Evolutionary conservation across 2,329 filamentous ascomycete species (phyloP).

Genomic region (Bipolaris zeicola): DNA sequence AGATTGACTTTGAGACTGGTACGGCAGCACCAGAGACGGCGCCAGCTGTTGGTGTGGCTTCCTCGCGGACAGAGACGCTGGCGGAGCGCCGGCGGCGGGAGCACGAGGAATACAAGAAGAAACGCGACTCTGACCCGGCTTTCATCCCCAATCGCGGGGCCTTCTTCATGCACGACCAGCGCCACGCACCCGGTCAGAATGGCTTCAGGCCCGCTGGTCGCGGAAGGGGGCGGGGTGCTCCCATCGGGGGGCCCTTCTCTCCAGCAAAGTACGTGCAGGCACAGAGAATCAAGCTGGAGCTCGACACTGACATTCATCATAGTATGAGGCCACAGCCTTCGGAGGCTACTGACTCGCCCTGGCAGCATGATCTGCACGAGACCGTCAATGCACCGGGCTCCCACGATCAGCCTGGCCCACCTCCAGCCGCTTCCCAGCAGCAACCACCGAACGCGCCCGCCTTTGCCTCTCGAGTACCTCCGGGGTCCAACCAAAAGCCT

Average conservation of each 20-base stretch:
- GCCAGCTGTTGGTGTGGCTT: conserved; percentile 45
- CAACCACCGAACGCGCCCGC: conserved; percentile 24
- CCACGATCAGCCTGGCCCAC: conserved; percentile 32
- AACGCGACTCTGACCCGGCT: conserved; percentile 84
- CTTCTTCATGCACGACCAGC: conserved; percentile 97
- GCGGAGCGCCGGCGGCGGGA: conserved; percentile 78
- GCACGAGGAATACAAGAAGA: conserved; percentile 88
- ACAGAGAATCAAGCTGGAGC: neutral
- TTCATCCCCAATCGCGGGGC: conserved; percentile 93
- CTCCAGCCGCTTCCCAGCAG: conserved; percentile 21
- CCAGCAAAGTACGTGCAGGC: conserved; percentile 65
- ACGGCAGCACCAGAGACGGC: conserved; percentile 42
- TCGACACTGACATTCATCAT: conserved; percentile 32
- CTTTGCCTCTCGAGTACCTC: conserved; percentile 30
- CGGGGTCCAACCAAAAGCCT: conserved; percentile 36
- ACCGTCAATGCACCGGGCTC: conserved; percentile 53
- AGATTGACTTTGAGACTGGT: conserved; percentile 59
- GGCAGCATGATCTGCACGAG: conserved; percentile 96
- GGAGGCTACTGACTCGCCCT: conserved; percentile 71
- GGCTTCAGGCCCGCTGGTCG: conserved; percentile 74
- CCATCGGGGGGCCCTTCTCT: conserved; percentile 59
- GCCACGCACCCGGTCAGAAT: conserved; percentile 76
- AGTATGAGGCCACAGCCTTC: conserved; percentile 51
- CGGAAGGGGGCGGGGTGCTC: conserved; percentile 59
- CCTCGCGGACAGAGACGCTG: conserved; percentile 58